Evolutionary conservation across 257 asterid species (phyloP), one percentile per base, ranked within the genome.

Genomic region (Dorcoceras hygrometricum): DNA sequence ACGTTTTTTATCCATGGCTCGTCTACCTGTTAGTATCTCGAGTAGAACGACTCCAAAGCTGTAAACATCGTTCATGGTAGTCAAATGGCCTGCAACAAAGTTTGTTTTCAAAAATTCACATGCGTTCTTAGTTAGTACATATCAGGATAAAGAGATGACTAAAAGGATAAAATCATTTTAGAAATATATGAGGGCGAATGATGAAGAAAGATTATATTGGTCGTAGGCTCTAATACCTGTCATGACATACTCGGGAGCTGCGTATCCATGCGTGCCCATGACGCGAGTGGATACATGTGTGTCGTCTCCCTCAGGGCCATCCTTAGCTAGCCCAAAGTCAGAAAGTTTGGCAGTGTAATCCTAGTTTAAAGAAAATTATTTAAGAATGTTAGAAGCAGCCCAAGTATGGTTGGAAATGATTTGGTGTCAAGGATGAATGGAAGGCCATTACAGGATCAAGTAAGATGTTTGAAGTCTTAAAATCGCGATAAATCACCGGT

Each of bases 181-280:
- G n/a, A n/a, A n/a, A n/a, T n/a, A n/a, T n/a, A n/a, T n/a, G n/a
- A n/a, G n/a, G n/a, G n/a, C n/a, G n/a, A n/a, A n/a, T n/a, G n/a
- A n/a, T n/a, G n/a, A n/a, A n/a, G n/a, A n/a, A n/a, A n/a, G n/a
- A n/a, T n/a, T n/a, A n/a, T n/a, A n/a, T n/a, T n/a, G n/a, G 19
- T 23, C 10, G 2, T 22, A 32, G 50, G 57, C 19, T 43, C 27
- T 22, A 56, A 56, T 80, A 90, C 99, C 99, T 23, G 99, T 93
- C 99, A 93, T 93, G 63, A 93, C 96, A 73, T 93, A 93, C 73
- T 93, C 97, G 5, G 99, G 99, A 62, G 99, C 99, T 8, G 99
- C 99, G 69, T 93, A 90, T 22, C 99, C 99, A 23, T 93, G 90
- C 3, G 99, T 93, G 57, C 99, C 97, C 99, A 93, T 93, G 54